Evolutionary conservation across 23 red algal species (phyloP), one percentile per base, ranked within the genome.

Genomic region (Gracilaria vermiculophylla): DNA sequence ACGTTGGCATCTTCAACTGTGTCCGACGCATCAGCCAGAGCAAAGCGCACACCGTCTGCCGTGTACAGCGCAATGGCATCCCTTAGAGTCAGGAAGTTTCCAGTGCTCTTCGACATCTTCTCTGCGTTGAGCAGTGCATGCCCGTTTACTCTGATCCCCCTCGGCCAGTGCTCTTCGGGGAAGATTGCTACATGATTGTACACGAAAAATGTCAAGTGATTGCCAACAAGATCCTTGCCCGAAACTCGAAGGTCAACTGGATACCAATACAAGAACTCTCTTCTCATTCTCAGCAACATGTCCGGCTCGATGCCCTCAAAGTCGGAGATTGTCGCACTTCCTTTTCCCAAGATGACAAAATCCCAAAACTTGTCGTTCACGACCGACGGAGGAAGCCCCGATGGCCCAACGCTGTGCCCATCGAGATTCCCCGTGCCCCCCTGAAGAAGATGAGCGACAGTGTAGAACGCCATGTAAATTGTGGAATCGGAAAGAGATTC

Each of bases 381-480:
- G 34, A 73, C 74, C 55, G 60, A 73, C 14, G 97, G 29, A 23
- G 79, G 76, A 28, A 97, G 88, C 21, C 91, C 91, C 1, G 75
- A 75, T 15, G 92, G 88, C 6, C 94, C 94, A 8, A 86, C 62
- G 15, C 87, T 77, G 47, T 80, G 69, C 41, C 97, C 97, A 50
- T 95, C 85, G 70, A 99, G 64, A 61, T 99, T 94, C 20, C 80
- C 88, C 15, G 78, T 55, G 20, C 93, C 93, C 11, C 93, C 93
- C 43, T 99, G 97, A 33, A 99, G 64, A 50, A 99, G 50, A 34
- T 99, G 97, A 0, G 97, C 92, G 16, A 99, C 89, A 0, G 97
- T 95, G 64, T 99, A 99, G 75, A 86, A 99, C 15, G 97, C 97
- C 97, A 99, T 99, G 76, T 99, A 99, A 34, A 99, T 99, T 13